phyloP scores from a whole-genome alignment of 2,329 filamentous ascomycete species.

The Tolypocladium amazonense region DNA sequence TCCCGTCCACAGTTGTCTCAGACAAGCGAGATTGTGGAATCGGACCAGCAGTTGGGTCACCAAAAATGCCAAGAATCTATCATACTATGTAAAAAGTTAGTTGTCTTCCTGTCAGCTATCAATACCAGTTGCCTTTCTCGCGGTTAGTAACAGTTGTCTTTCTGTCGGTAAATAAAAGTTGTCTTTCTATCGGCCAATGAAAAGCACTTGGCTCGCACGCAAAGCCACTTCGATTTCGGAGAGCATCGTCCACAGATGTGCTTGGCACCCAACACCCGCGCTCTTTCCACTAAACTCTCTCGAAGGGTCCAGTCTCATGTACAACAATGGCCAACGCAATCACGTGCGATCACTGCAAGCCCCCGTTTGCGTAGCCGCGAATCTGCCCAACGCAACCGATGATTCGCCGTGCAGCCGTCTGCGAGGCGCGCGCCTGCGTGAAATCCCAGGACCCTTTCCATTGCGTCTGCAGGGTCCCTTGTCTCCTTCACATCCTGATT shows the following conservation, averaged over 20 bases:
- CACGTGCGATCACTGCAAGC: background rate
- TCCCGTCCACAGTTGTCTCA: background rate
- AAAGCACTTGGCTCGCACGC: background rate
- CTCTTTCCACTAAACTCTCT: background rate
- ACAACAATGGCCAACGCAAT: background rate
- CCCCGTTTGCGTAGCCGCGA: background rate
- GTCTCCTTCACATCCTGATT: background rate
- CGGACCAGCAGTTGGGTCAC: background rate
- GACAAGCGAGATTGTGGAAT: too few species aligned
- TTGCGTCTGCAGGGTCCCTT: background rate
- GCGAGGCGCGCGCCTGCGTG: background rate
- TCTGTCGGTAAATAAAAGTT: too few species aligned
- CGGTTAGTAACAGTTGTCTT: too few species aligned
- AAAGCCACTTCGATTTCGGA: background rate
- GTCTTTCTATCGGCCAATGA: background rate
- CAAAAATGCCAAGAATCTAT: background rate
- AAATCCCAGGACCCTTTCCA: background rate
- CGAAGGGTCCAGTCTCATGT: background rate
- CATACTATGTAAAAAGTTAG: background rate
- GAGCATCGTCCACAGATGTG: background rate
- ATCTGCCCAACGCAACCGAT: background rate
- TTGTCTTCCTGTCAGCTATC: background rate
- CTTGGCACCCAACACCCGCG: background rate
- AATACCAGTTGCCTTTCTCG: too few species aligned
- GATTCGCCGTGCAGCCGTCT: background rate